Conservation (phyloP, 257 asterid species). For the Ilex asprella region DNA sequence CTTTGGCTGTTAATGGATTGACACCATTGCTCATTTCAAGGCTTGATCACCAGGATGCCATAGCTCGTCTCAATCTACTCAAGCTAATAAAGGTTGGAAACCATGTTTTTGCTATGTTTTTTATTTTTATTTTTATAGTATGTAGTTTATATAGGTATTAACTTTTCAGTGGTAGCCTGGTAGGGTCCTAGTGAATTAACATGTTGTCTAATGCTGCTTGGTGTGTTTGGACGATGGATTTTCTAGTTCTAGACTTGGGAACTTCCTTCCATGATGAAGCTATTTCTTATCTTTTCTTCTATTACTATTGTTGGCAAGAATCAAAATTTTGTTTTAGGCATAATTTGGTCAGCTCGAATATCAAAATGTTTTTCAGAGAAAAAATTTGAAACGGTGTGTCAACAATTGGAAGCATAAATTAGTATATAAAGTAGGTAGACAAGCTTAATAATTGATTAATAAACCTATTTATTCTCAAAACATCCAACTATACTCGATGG, state of each 20-base stretch:
- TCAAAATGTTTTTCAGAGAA: no score
- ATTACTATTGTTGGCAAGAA: no score
- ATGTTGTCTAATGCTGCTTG: not conserved
- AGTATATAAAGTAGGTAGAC: no score
- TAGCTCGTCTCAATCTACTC: slow-evolving; percentile 87
- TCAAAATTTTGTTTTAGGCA: no score
- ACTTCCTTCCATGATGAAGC: not conserved
- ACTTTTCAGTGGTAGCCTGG: not conserved
- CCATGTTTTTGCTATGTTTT: not conserved
- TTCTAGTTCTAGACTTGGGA: not conserved
- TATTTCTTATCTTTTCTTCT: no score
- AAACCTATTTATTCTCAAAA: no score
- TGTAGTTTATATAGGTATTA: slow-evolving; percentile 3
- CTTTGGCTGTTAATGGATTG: slow-evolving; percentile 92
- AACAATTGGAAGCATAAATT: no score
- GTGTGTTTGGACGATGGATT: not conserved
- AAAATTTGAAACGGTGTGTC: no score
- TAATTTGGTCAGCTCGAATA: no score
- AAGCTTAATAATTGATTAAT: no score
- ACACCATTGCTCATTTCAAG: slow-evolving; percentile 81
- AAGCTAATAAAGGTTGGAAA: slow-evolving; percentile 76
- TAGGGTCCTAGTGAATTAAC: not conserved
- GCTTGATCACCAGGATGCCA: slow-evolving; percentile 94
- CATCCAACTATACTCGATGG: no score
- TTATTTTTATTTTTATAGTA: slow-evolving; percentile 5